Conservation (phyloP, 2,329 filamentous ascomycete genomes). For the Albophoma yamanashiensis region DNA sequence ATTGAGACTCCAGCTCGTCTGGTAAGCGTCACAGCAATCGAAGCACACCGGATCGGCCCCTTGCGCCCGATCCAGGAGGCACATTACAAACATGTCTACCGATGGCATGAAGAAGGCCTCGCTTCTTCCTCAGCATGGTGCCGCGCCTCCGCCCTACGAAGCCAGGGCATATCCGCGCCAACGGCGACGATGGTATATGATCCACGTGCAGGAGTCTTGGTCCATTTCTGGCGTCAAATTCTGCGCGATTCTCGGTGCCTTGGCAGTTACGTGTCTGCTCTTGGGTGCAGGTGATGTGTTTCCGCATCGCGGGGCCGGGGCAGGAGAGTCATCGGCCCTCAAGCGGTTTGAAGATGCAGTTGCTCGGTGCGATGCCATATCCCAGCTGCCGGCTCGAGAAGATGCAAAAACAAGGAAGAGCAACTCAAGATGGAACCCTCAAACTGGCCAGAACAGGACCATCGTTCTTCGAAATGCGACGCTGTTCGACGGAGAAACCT, state of each 20-base stretch:
- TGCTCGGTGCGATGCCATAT: not conserved
- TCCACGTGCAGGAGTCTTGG: not conserved
- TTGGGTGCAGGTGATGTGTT: not conserved
- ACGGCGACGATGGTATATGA: not conserved
- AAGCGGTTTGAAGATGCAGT: not conserved
- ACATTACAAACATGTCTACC: not conserved
- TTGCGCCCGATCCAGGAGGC: not conserved
- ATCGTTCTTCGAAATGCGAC: not conserved
- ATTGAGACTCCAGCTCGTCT: not conserved
- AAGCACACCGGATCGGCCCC: not conserved
- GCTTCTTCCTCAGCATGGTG: not conserved
- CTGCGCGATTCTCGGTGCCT: not conserved
- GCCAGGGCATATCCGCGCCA: not conserved
- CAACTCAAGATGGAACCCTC: not conserved
- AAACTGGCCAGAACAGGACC: not conserved
- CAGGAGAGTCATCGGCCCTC: not conserved
- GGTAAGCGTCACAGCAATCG: not conserved
- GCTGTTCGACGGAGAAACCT: not conserved
- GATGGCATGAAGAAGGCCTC: not conserved
- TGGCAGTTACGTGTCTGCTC: not conserved
- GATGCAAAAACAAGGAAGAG: not conserved
- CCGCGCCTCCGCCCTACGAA: not conserved
- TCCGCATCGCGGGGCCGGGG: not conserved
- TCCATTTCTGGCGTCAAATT: not conserved
- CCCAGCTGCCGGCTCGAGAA: not conserved